Evolutionary conservation across 306 rosid species (phyloP).

Genomic region (Inga leiocalycina): DNA sequence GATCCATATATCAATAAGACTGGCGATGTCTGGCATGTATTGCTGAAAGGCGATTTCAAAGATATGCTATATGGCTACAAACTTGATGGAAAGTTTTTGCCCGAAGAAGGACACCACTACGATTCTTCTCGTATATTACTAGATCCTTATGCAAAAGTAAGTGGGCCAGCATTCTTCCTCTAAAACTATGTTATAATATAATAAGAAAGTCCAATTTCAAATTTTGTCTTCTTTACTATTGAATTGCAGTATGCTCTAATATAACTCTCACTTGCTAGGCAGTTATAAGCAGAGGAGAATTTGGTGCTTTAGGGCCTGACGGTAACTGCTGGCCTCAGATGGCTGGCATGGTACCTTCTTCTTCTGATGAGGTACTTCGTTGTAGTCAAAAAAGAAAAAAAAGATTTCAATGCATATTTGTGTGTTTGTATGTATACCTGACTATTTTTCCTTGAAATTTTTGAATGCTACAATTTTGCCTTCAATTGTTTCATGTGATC

Average conservation of each 20-base stretch:
- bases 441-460: background rate
- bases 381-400: background rate
- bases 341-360: slow-evolving; percentile 81
- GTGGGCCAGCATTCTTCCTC: slow-evolving; percentile 30
- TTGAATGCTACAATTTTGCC: slow-evolving; percentile 1
- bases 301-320: slow-evolving; percentile 71
- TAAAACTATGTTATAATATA: background rate
- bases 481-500: background rate
- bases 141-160: slow-evolving; percentile 95
- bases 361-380: slow-evolving; percentile 55
- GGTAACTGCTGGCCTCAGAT: slow-evolving; percentile 94
- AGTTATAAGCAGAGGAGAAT: slow-evolving; percentile 85
- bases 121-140: slow-evolving; percentile 67
- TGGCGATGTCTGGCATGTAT: slow-evolving; percentile 90
- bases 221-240: slow-evolving; percentile 8
- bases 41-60: slow-evolving; percentile 75
- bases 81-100: slow-evolving; percentile 74
- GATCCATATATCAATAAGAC: slow-evolving; percentile 74
- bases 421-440: background rate
- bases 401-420: background rate
- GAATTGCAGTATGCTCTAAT: slow-evolving; percentile 30
- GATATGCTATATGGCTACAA: slow-evolving; percentile 84
- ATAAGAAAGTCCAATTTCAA: background rate
- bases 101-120: slow-evolving; percentile 70
- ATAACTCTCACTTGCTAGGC: slow-evolving; percentile 67